Evolutionary conservation across 2,329 filamentous ascomycete species (phyloP).

Genomic region (Alternaria gansuensis): DNA sequence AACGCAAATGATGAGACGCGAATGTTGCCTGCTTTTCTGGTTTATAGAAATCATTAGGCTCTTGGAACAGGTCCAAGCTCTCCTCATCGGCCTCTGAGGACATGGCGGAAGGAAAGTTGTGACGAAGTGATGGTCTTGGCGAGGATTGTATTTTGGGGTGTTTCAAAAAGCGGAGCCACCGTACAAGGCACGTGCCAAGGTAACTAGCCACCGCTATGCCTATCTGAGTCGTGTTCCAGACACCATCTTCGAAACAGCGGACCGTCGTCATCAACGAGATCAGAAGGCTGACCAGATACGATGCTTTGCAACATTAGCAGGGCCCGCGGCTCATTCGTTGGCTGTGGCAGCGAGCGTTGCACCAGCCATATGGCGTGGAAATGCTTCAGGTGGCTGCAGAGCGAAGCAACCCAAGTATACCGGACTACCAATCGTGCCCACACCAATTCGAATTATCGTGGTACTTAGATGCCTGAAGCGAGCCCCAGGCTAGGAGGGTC

Average conservation of each 20-base stretch:
- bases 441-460: conserved; percentile 9
- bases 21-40: conserved; percentile 79
- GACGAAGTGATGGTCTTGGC: conserved; percentile 28
- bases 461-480: conserved; percentile 23
- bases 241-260: conserved; percentile 13
- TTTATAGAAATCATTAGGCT: conserved; percentile 81
- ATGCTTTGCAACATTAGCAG: conserved; percentile 9
- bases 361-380: conserved; percentile 5
- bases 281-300: background rate
- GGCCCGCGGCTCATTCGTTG: conserved; percentile 10
- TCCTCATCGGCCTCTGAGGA: conserved; percentile 47
- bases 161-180: conserved; percentile 22
- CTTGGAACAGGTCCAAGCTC: conserved; percentile 72
- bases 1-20: conserved; percentile 73
- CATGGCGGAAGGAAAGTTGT: conserved; percentile 34
- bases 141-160: conserved; percentile 32
- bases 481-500: conserved; percentile 8
- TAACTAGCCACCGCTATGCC: conserved; percentile 24
- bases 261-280: conserved; percentile 21
- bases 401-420: background rate
- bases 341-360: conserved; percentile 18
- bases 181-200: conserved; percentile 19
- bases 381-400: conserved; percentile 6
- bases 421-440: conserved; percentile 1
- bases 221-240: conserved; percentile 24